These are phyloP conservation scores for Sphaerulina vaccinii DNA, from an alignment of 2,329 filamentous ascomycete species.

Conservation along the genomic window DNA sequence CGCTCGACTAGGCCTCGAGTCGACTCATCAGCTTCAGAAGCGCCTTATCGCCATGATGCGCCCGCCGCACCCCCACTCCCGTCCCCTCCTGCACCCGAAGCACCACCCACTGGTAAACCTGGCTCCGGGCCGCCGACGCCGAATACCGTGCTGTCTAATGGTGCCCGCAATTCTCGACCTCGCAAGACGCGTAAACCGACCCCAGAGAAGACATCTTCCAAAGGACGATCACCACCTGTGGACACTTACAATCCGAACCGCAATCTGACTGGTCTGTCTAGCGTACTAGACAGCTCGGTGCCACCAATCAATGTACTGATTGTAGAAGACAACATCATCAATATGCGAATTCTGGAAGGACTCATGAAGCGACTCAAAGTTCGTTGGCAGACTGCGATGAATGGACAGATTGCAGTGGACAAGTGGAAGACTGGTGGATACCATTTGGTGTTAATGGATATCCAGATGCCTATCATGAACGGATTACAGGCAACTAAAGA, in stretches of 20 bases:
- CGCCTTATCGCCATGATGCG: slow-evolving; percentile 42
- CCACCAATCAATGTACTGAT: slow-evolving; percentile 97
- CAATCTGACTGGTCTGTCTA: slow-evolving; percentile 23
- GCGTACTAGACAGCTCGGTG: slow-evolving; percentile 73
- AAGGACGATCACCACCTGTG: slow-evolving; percentile 16
- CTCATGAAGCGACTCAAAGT: slow-evolving; percentile 97
- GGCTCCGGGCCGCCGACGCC: slow-evolving; percentile 37
- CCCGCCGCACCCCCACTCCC: slow-evolving; percentile 53
- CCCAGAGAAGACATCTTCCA: slow-evolving; percentile 27
- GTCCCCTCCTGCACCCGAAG: slow-evolving; percentile 51
- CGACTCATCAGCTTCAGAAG: slow-evolving; percentile 45
- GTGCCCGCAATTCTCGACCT: slow-evolving; percentile 23
- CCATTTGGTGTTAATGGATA: slow-evolving; percentile 97
- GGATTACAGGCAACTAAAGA: slow-evolving; percentile 93
- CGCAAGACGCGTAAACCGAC: slow-evolving; percentile 30
- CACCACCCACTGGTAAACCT: slow-evolving; percentile 26
- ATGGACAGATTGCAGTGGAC: slow-evolving; percentile 85
- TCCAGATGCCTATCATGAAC: slow-evolving; percentile 95
- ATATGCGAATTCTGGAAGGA: slow-evolving; percentile 85
- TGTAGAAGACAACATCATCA: slow-evolving; percentile 98
- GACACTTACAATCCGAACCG: slow-evolving; percentile 24
- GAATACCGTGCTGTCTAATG: slow-evolving; percentile 39
- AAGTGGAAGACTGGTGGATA: slow-evolving; percentile 94
- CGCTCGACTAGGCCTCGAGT: slow-evolving; percentile 37
- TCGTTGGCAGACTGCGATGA: slow-evolving; percentile 95